Conservation (phyloP, 257 asterid species). For the Marsdenia floribunda region DNA sequence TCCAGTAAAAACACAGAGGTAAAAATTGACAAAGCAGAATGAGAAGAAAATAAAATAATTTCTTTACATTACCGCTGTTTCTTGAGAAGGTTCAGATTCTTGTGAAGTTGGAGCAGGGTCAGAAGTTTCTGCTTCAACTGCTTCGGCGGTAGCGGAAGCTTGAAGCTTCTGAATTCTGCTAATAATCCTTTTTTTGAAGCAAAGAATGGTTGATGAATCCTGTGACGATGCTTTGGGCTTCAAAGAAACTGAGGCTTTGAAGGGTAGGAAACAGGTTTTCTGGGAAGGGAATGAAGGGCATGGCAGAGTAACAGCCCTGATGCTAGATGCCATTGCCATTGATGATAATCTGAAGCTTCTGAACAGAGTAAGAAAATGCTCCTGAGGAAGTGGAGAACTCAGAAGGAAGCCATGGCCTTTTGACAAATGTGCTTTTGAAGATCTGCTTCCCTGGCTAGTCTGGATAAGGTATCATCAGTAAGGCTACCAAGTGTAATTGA, state of each 20-base stretch:
- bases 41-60: neutral
- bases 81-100: conserved; percentile 28
- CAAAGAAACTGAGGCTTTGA: conserved; percentile 27
- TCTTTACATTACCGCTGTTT: conserved; percentile 10
- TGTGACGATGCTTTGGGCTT: conserved; percentile 21
- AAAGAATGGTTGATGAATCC: conserved; percentile 19
- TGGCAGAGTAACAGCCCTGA: conserved; percentile 24
- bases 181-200: conserved; percentile 26
- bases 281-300: conserved; percentile 38
- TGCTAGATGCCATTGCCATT: conserved; percentile 37
- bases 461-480: conserved; percentile 14
- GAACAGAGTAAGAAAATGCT: neutral
- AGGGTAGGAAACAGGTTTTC: conserved; percentile 25
- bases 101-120: conserved; percentile 15
- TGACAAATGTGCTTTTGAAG: neutral
- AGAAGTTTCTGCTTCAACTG: conserved; percentile 28
- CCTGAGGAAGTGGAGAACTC: neutral
- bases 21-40: neutral
- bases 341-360: conserved; percentile 31
- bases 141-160: conserved; percentile 43
- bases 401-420: conserved; percentile 10
- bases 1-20: neutral
- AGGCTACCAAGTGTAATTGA: neutral
- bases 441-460: conserved; percentile 4
- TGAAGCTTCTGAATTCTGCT: conserved; percentile 25